These are phyloP conservation scores for Moringa oleifera DNA, from an alignment of 345 rosid genomes.

Conservation along the genomic window DNA sequence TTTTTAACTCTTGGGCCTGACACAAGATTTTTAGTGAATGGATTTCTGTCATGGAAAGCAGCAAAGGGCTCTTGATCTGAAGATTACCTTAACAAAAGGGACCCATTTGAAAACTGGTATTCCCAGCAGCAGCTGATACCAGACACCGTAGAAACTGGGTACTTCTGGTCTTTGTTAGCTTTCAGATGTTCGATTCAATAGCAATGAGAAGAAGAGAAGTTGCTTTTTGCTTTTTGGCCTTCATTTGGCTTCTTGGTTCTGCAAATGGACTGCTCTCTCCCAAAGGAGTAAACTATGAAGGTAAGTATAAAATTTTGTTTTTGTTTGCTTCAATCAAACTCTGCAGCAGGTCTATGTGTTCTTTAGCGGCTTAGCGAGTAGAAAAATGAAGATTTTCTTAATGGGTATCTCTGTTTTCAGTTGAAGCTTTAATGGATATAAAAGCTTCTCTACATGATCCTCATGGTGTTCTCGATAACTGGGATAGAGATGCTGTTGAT, in stretches of 20 bases:
- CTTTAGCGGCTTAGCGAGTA: background rate
- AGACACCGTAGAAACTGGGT: conserved; percentile 17
- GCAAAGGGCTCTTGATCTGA: conserved; percentile 30
- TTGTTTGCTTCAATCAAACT: conserved; percentile 11
- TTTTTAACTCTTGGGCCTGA: conserved; percentile 37
- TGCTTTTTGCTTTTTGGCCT: conserved; percentile 23
- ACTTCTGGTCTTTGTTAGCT: conserved; percentile 30
- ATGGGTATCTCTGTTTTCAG: conserved; percentile 27
- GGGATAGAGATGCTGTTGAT: conserved; percentile 94
- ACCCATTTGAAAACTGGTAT: conserved; percentile 23
- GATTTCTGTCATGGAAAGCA: conserved; percentile 47
- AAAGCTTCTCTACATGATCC: conserved; percentile 74
- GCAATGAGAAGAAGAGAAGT: conserved; percentile 24
- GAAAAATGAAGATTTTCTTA: background rate
- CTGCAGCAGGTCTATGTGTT: conserved; percentile 5
- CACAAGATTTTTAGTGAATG: conserved; percentile 44
- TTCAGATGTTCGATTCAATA: conserved; percentile 29
- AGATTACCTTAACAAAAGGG: conserved; percentile 24
- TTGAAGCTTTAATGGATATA: conserved; percentile 83
- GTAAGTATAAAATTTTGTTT: conserved; percentile 23
- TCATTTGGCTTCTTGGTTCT: conserved; percentile 41
- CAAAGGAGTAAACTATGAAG: conserved; percentile 90
- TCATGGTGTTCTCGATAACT: conserved; percentile 83
- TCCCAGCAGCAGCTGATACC: conserved; percentile 1
- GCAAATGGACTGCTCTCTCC: conserved; percentile 66